Percentiles rank a stretch among this genome's conserved stretches.
Conservation (phyloP, 164 flowering plant species). For the Berberis thunbergii region DNA sequence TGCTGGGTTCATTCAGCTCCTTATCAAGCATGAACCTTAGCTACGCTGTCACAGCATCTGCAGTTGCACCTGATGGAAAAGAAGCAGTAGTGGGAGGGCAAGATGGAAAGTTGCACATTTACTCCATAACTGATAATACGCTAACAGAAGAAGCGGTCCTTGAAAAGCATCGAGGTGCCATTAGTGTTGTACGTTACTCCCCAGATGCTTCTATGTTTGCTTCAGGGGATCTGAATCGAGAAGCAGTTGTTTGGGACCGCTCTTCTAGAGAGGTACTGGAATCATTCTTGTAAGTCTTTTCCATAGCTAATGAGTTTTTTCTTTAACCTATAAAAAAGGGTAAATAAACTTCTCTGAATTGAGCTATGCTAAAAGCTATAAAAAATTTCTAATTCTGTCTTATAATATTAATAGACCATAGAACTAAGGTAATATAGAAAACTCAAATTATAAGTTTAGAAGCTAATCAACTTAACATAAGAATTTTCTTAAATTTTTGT, state of each 20-base stretch:
- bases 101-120: slow-evolving; percentile 82
- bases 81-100: slow-evolving; percentile 92
- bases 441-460: too few relatives aligned
- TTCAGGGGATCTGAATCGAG: slow-evolving; percentile 78
- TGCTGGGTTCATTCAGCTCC: too few relatives aligned
- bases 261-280: slow-evolving; percentile 59
- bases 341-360: too few relatives aligned
- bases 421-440: too few relatives aligned
- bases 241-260: slow-evolving; percentile 93
- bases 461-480: too few relatives aligned
- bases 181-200: slow-evolving; percentile 77
- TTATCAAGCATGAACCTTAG: slow-evolving; percentile 64
- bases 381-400: too few relatives aligned
- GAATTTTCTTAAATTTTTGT: too few relatives aligned
- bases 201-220: slow-evolving; percentile 94
- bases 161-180: slow-evolving; percentile 89
- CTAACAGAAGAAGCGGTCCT: slow-evolving; percentile 74
- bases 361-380: too few relatives aligned
- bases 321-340: too few relatives aligned
- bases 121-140: slow-evolving; percentile 60
- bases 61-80: slow-evolving; percentile 78
- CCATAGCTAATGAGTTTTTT: not conserved
- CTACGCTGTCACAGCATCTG: slow-evolving; percentile 66
- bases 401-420: too few relatives aligned
- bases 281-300: not conserved